Percentiles rank a stretch among this genome's conserved stretches.
Evolutionary conservation across 352 stramenopile species (phyloP).

Genomic region (Globisporangium radiosum): DNA sequence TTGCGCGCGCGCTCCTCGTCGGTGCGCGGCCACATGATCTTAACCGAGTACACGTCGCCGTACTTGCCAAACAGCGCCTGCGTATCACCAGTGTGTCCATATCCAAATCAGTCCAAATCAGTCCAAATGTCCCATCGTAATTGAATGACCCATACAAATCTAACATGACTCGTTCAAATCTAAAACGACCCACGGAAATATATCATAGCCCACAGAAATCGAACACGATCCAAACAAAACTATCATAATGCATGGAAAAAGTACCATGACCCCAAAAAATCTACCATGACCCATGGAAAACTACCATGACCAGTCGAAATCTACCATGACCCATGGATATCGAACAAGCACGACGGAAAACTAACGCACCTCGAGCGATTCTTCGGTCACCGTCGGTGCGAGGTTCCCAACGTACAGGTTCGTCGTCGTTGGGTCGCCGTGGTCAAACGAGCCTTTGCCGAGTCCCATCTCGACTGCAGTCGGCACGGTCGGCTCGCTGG

Average conservation of each 20-base stretch:
- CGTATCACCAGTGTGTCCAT: background rate
- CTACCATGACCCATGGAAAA: too few species aligned
- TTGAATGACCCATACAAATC: too few species aligned
- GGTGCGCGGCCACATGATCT: constrained; percentile 98
- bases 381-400: constrained; percentile 89
- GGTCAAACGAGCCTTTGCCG: constrained; percentile 75
- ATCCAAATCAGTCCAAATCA: too few species aligned
- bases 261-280: background rate
- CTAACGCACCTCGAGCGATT: constrained; percentile 58
- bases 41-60: constrained; percentile 92
- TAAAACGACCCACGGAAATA: too few species aligned
- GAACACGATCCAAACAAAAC: background rate
- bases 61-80: constrained; percentile 83
- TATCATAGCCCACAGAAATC: too few species aligned
- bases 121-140: too few species aligned
- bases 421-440: constrained; percentile 81
- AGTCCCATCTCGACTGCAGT: constrained; percentile 10
- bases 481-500: constrained; percentile 13
- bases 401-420: constrained; percentile 96
- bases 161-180: too few species aligned
- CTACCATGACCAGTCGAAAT: too few species aligned
- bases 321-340: too few species aligned
- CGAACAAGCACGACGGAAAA: too few species aligned
- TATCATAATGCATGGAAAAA: background rate
- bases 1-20: constrained; percentile 88